These are phyloP conservation scores for Sugiyamaella paludigena DNA, from an alignment of 1,139 yeast species.

Conservation along the genomic window DNA sequence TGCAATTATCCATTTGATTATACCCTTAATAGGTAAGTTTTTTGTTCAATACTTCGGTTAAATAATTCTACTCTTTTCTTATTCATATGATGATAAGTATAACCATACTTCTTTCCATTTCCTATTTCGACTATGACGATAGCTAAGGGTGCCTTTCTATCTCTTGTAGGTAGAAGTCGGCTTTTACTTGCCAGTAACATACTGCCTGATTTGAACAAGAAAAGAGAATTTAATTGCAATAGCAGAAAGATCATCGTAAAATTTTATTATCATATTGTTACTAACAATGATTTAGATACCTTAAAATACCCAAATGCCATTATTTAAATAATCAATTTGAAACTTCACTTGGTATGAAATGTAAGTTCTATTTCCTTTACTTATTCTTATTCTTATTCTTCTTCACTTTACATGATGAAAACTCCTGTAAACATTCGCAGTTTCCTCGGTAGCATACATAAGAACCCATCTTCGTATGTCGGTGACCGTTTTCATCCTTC, in stretches of 20 bases:
- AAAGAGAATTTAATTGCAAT: constrained; percentile 10
- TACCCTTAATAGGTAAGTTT: neutral
- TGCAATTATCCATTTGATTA: neutral
- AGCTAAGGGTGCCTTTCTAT: constrained; percentile 57
- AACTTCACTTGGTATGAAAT: neutral
- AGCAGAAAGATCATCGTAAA: too few relatives aligned
- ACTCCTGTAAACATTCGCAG: constrained; percentile 80
- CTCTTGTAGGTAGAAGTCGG: constrained; percentile 34
- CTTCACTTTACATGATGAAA: constrained; percentile 60
- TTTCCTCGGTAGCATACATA: constrained; percentile 86
- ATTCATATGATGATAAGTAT: constrained; percentile 31
- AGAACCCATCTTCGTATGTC: constrained; percentile 79
- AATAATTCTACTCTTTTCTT: neutral
- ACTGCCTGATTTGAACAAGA: constrained; percentile 54
- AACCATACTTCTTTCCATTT: constrained; percentile 66
- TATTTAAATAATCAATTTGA: constrained; percentile 8
- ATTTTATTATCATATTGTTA: constrained; percentile 5
- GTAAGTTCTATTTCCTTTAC: neutral
- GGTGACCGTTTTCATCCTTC: constrained; percentile 74
- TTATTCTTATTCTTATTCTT: constrained; percentile 1
- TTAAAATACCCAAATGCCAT: neutral
- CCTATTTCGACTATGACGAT: constrained; percentile 85
- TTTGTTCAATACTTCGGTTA: too few relatives aligned
- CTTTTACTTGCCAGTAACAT: constrained; percentile 86
- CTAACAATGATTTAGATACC: neutral